Percentiles rank a stretch among this genome's conserved stretches.
Evolutionary conservation across 2,329 filamentous ascomycete genomes (phyloP).

Genomic region (Ophiosphaerella herpotricha): DNA sequence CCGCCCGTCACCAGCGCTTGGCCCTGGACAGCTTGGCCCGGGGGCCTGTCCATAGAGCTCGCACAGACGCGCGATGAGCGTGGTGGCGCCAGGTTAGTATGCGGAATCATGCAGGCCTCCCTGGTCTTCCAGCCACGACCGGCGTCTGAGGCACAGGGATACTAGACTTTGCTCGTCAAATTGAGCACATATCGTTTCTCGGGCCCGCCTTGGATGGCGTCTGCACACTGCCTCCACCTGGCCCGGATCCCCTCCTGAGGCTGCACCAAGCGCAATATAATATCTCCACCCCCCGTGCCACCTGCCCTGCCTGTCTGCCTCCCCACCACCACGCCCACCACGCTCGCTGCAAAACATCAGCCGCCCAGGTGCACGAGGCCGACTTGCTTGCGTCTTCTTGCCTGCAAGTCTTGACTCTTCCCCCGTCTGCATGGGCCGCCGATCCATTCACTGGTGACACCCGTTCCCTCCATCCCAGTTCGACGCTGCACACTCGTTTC

Average conservation of each 20-base stretch:
- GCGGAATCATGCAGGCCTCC: conserved; percentile 27
- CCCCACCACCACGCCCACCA: conserved; percentile 13
- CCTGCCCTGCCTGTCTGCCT: conserved; percentile 14
- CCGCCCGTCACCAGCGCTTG: conserved; percentile 25
- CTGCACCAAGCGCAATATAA: conserved; percentile 33
- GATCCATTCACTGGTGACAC: conserved; percentile 40
- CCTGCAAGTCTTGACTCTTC: conserved; percentile 5
- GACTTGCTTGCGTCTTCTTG: conserved; percentile 9
- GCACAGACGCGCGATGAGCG: conserved; percentile 9
- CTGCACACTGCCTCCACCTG: conserved; percentile 14
- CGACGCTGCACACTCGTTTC: conserved; percentile 41
- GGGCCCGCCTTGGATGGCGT: not conserved
- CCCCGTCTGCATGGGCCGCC: conserved; percentile 18
- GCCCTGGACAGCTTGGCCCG: not conserved
- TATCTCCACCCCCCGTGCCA: conserved; percentile 22
- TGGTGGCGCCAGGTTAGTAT: conserved; percentile 30
- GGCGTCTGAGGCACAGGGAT: conserved; percentile 22
- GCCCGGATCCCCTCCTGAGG: conserved; percentile 24
- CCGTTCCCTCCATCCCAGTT: conserved; percentile 27
- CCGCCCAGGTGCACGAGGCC: conserved; percentile 33
- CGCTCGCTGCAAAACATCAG: conserved; percentile 15
- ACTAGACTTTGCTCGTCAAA: conserved; percentile 16
- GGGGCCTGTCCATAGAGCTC: not conserved
- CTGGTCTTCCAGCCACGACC: conserved; percentile 13
- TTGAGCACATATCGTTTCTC: conserved; percentile 33